phyloP scores from a whole-genome alignment of 2,329 filamentous ascomycete species.

The Aspergillus awamori region DNA sequence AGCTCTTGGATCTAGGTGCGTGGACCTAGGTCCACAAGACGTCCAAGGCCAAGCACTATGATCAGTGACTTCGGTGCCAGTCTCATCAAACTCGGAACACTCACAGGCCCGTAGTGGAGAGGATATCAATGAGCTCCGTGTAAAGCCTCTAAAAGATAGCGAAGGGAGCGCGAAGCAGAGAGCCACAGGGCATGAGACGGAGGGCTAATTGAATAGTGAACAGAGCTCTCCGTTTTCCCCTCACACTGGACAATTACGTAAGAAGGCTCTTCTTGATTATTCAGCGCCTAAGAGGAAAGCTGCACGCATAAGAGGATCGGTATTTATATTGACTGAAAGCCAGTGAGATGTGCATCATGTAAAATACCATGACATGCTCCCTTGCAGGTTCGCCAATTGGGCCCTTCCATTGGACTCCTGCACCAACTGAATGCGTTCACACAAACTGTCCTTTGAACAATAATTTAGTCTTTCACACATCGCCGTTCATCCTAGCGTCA shows the following conservation, averaged over 20 bases:
- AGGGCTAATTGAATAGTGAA: too few relatives aligned
- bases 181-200: too few relatives aligned
- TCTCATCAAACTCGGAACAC: too few relatives aligned
- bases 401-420: neutral
- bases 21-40: too few relatives aligned
- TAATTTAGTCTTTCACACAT: neutral
- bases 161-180: too few relatives aligned
- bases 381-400: neutral
- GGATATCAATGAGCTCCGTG: too few relatives aligned
- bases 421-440: neutral
- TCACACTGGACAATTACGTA: neutral
- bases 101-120: too few relatives aligned
- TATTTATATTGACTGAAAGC: neutral
- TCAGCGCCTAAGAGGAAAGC: neutral
- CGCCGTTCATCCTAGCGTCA: neutral
- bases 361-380: neutral
- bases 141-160: too few relatives aligned
- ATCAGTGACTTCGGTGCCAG: too few relatives aligned
- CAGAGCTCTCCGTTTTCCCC: neutral
- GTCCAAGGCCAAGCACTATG: too few relatives aligned
- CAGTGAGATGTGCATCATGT: neutral
- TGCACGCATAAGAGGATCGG: neutral
- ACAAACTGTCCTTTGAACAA: neutral
- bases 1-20: too few relatives aligned
- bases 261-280: neutral